Evolutionary conservation across 306 rosid species (phyloP).

Genomic region (Rosa lucieae): DNA sequence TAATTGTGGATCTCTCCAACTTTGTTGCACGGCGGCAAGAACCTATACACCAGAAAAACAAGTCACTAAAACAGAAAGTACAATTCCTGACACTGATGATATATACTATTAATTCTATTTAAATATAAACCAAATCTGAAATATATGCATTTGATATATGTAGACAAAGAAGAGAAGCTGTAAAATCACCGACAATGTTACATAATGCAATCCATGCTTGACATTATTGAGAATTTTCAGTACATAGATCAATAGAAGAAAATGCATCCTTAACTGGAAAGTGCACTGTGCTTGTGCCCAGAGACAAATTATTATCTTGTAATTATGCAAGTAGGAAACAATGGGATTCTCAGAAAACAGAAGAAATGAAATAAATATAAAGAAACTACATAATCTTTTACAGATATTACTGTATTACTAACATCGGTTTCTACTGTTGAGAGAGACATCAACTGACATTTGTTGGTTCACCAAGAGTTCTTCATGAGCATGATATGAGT

Average conservation of each 20-base stretch:
- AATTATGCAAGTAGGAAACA: background rate
- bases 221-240: background rate
- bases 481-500: background rate
- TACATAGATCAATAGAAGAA: background rate
- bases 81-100: constrained; percentile 1
- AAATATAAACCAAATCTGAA: background rate
- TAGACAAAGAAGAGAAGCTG: background rate
- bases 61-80: constrained; percentile 21
- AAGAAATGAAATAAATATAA: background rate
- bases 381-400: background rate
- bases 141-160: background rate
- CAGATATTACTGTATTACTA: background rate
- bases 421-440: background rate
- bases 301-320: background rate
- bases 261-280: background rate
- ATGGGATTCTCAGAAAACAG: background rate
- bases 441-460: background rate
- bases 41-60: constrained; percentile 50
- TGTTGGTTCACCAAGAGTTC: background rate
- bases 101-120: background rate
- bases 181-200: background rate
- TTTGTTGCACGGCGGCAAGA: constrained; percentile 79
- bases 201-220: background rate
- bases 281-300: background rate
- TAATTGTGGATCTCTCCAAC: constrained; percentile 82